These are phyloP conservation scores for Striga hermonthica DNA, from an alignment of 305 asterid genomes.

Conservation along the genomic window DNA sequence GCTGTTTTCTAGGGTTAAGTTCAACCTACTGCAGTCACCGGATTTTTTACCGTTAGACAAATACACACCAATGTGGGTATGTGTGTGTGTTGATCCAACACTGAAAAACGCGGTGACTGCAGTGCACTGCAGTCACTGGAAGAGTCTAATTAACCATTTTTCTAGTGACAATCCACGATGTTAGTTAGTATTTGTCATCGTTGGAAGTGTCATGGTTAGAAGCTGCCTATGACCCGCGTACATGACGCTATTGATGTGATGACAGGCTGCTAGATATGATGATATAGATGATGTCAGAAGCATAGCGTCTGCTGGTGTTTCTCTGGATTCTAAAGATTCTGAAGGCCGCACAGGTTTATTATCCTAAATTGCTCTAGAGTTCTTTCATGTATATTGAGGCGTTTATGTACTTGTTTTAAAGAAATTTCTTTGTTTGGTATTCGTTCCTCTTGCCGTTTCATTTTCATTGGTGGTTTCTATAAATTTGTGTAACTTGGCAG, in stretches of 20 bases:
- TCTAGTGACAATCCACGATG: too few relatives aligned
- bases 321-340: conserved; percentile 73
- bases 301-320: conserved; percentile 62
- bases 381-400: conserved; percentile 3
- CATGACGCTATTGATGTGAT: background rate
- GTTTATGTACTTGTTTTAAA: background rate
- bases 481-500: conserved; percentile 42
- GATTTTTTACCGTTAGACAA: too few relatives aligned
- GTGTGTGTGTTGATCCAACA: too few relatives aligned
- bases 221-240: background rate
- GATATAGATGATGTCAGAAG: conserved; percentile 69
- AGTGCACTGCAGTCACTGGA: too few relatives aligned
- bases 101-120: too few relatives aligned
- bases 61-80: too few relatives aligned
- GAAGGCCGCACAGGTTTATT: conserved; percentile 88
- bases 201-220: too few relatives aligned
- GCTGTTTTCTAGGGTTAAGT: too few relatives aligned
- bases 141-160: too few relatives aligned
- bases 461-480: conserved; percentile 26
- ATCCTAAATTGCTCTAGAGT: conserved; percentile 5
- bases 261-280: conserved; percentile 89
- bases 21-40: too few relatives aligned
- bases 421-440: background rate
- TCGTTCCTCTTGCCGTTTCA: conserved; percentile 7
- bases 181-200: too few relatives aligned